Evolutionary conservation across 768 basidiomycete genomes (phyloP), one percentile per base, ranked within the genome.

Genomic region (Mycena rebaudengoi): DNA sequence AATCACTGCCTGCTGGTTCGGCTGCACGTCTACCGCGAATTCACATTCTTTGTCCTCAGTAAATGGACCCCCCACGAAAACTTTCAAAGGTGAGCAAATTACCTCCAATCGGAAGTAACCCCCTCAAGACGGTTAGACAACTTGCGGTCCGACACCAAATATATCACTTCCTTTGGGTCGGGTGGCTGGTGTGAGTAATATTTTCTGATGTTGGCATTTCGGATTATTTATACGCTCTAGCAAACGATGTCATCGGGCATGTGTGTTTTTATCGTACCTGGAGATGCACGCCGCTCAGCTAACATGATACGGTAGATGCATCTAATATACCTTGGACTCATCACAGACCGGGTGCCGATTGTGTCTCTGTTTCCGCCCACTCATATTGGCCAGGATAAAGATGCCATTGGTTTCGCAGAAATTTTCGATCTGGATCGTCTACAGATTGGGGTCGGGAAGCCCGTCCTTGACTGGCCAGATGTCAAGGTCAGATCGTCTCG

Each of bases 161-260:
- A 84, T 62, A 77, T 85, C 50, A 83, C 83, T 0, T 80, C 80
- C 16, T 85, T n/a, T n/a, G n/a, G 81, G 82, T 72, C 78, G 7
- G 78, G 77, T 25, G 80, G 80, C 2, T 85, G 83, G 83, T 82
- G 75, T 74, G 62, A 60, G 74, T 70, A 13, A 10, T 45, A 13
- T 44, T 16, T 21, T 45, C 28, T 39, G 41, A 2, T 37, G 25
- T 3, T 32, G 21, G 1, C 4, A 8, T 44, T 62, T 32, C 39
- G 40, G 6, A 30, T 49, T 5, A 51, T 37, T 41, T 76, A 32
- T n/a, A 8, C 12, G 2, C 7, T 46, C 69, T n/a, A 60, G 58
- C 50, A 5, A 61, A 61, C 37, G 48, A 61, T 21, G 50, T 52
- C 21, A 61, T 61, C 3, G 28, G 11, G 52, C 46, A 7, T 40